Percentiles rank a stretch among this genome's conserved stretches.
Conservation (phyloP, 139 green algal species). For the Coccomyxa sp. region DNA sequence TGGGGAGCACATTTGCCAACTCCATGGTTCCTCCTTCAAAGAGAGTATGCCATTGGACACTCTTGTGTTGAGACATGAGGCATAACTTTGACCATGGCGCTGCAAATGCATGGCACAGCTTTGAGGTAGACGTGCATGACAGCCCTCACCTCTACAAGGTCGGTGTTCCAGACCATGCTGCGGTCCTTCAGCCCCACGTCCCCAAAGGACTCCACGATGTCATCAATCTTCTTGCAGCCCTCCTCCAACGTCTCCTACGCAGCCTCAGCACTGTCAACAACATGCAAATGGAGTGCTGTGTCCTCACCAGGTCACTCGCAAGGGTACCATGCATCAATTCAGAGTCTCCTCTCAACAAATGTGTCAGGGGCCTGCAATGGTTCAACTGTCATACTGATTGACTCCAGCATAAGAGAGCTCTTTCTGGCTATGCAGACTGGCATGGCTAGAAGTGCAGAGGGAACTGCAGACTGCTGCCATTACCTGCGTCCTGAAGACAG, state of each 20-base stretch:
- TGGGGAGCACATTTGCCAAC: not conserved
- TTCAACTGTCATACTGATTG: not conserved
- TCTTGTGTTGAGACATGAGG: not conserved
- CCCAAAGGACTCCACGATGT: constrained; percentile 64
- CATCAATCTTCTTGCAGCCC: constrained; percentile 84
- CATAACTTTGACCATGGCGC: no score
- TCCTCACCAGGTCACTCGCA: not conserved
- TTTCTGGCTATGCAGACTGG: not conserved
- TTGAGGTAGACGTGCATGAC: not conserved
- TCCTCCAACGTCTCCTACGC: constrained; percentile 78
- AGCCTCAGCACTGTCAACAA: not conserved
- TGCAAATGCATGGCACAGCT: not conserved
- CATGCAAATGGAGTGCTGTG: not conserved
- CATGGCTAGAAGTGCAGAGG: not conserved
- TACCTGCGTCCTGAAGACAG: constrained; percentile 86
- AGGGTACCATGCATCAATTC: not conserved
- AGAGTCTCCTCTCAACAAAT: not conserved
- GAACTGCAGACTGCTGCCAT: not conserved
- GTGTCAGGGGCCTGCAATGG: not conserved
- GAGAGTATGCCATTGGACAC: not conserved
- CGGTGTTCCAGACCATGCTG: constrained; percentile 89
- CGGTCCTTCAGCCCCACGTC: constrained; percentile 59
- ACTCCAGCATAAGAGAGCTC: not conserved
- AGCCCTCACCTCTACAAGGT: constrained; percentile 82
- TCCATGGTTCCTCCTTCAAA: not conserved